Evolutionary conservation across 371 early-diverging fungal genomes (phyloP), one percentile per base, ranked within the genome.

Genomic region (Rhizopus microsporus): DNA sequence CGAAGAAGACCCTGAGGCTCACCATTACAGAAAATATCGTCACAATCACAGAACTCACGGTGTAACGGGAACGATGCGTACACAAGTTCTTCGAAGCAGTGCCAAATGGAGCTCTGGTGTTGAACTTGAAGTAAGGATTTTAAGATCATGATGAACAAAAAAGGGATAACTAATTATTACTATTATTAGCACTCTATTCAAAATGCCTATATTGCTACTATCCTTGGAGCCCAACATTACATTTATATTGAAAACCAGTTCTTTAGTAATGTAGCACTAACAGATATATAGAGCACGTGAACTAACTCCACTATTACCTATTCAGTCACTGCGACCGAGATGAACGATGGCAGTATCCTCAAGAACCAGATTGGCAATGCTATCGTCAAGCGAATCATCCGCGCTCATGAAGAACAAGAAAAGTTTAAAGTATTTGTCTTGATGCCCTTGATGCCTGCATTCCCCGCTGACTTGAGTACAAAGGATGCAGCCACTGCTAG

Each of bases 211-310:
- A 61, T 88, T 40, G 79, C 80, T 31, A 68, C 82, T 53, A 97
- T 97, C 60, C 66, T 68, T 45, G 76, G 74, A 32, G 83, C 97
- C 7, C 70, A 93, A 67, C 90, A 93, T 60, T 95, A 86, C 70
- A 80, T 97, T 42, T 96, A 97, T 69, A 96, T 97, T 62, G 96
- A 97, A 67, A 96, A 97, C 66, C 97, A 97, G 73, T 96, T 96
- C 75, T 97, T 97, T 68, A 89, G 90, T 84, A 80, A 81, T 30
- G 30, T n/a, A 7, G 16, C 10, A 40, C 16, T n/a, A 15, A 33
- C 9, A 9, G 5, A 30, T 16, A 31, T 35, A 13, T 10, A n/a
- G 8, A 8, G 30, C 58, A 38, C 7, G 45, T 34, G 46, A 42
- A 29, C 46, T 46, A 38, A 32, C 45, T 65, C 29, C 55, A 56